These are phyloP conservation scores for Geosiphon pyriformis DNA, from an alignment of 192 early-diverging fungal species.

Conservation along the genomic window DNA sequence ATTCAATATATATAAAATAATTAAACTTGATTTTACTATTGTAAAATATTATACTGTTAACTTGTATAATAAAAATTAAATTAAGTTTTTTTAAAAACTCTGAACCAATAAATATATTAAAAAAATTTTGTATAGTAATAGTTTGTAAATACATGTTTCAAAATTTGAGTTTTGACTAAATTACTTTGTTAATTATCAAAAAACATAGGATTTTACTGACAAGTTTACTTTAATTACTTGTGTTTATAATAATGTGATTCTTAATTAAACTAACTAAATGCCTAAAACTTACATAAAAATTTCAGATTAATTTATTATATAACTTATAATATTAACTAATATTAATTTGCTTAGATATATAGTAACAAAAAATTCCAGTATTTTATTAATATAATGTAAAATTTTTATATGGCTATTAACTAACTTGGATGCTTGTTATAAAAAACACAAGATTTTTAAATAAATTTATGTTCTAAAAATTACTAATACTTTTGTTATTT, in stretches of 20 bases:
- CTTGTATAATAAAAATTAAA: not conserved
- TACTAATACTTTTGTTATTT: not conserved
- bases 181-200: constrained; percentile 2
- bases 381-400: not conserved
- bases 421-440: constrained; percentile 7
- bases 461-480: not conserved
- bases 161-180: not conserved
- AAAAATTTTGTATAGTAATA: constrained; percentile 1
- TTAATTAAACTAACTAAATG: constrained; percentile 3
- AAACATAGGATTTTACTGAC: not conserved
- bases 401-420: constrained; percentile 5
- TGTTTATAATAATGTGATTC: constrained; percentile 4
- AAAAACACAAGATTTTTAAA: constrained; percentile 1
- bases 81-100: not conserved
- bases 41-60: not conserved
- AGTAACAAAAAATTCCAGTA: constrained; percentile 1
- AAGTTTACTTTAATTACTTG: not conserved
- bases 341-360: constrained; percentile 1
- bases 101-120: constrained; percentile 5
- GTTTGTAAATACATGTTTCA: not conserved
- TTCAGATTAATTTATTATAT: not conserved
- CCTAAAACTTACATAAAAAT: not conserved
- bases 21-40: constrained; percentile 6
- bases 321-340: not conserved
- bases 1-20: not conserved